These are phyloP conservation scores for Leccinum variicolor DNA, from an alignment of 768 basidiomycete genomes.

Conservation along the genomic window DNA sequence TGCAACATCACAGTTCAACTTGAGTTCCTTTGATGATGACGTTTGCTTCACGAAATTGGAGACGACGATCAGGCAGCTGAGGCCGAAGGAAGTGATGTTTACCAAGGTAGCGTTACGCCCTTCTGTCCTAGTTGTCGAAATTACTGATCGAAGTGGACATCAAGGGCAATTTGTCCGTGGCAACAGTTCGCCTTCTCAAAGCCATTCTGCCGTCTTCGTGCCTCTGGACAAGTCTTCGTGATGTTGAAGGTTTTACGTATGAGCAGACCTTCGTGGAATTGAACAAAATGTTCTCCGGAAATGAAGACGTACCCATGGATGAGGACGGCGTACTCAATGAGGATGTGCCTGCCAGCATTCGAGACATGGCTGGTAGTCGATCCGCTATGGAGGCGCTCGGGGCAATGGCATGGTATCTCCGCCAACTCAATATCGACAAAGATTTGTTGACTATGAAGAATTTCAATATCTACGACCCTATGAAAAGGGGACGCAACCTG, in stretches of 20 bases:
- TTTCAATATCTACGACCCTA: slow-evolving; percentile 96
- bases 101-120: slow-evolving; percentile 60
- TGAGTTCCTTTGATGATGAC: slow-evolving; percentile 90
- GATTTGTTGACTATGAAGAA: slow-evolving; percentile 95
- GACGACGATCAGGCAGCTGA: slow-evolving; percentile 86
- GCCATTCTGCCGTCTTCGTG: slow-evolving; percentile 74
- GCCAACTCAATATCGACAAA: slow-evolving; percentile 92
- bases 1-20: slow-evolving; percentile 91
- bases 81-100: slow-evolving; percentile 89
- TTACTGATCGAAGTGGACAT: neutral
- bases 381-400: slow-evolving; percentile 84
- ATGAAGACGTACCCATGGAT: slow-evolving; percentile 43
- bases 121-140: neutral
- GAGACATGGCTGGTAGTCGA: slow-evolving; percentile 61
- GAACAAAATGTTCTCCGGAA: slow-evolving; percentile 56
- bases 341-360: slow-evolving; percentile 67
- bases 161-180: slow-evolving; percentile 82
- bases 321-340: slow-evolving; percentile 37
- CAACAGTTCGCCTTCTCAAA: slow-evolving; percentile 81
- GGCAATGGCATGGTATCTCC: slow-evolving; percentile 91
- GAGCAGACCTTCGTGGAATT: slow-evolving; percentile 68
- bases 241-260: slow-evolving; percentile 79
- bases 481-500: slow-evolving; percentile 82
- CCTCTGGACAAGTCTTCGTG: slow-evolving; percentile 84
- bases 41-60: slow-evolving; percentile 89